A percentile compares a stretch with the other conserved stretches of the same genome.
These are phyloP conservation scores for Phytophthora ohioensis DNA, from an alignment of 352 stramenopile species.

Conservation along the genomic window DNA sequence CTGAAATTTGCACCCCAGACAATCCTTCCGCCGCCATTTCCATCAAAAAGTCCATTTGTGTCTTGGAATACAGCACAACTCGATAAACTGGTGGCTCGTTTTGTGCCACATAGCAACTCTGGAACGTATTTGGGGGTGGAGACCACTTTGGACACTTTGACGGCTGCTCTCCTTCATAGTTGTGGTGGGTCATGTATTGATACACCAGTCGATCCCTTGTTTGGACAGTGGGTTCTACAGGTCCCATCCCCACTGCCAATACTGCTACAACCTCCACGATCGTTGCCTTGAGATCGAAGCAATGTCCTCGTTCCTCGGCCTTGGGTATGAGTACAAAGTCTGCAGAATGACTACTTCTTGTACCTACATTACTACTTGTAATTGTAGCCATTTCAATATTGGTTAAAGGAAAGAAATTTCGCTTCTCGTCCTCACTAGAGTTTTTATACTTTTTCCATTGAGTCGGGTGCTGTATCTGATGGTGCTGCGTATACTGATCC, in stretches of 20 bases:
- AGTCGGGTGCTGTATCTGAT: constrained; percentile 52
- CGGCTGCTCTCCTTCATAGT: constrained; percentile 16
- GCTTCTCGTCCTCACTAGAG: constrained; percentile 47
- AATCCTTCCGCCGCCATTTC: constrained; percentile 34
- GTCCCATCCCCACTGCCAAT: constrained; percentile 25
- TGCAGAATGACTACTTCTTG: neutral
- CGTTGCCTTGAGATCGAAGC: constrained; percentile 25
- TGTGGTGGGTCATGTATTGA: constrained; percentile 35
- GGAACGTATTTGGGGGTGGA: constrained; percentile 25
- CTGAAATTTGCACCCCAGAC: constrained; percentile 32
- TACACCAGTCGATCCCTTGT: constrained; percentile 30
- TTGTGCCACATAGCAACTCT: constrained; percentile 29
- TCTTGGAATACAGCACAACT: constrained; percentile 28
- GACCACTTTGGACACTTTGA: constrained; percentile 18
- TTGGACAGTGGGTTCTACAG: constrained; percentile 26
- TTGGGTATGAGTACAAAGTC: constrained; percentile 20
- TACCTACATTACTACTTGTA: neutral
- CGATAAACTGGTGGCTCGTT: constrained; percentile 33
- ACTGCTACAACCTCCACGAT: constrained; percentile 42
- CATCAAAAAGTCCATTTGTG: constrained; percentile 37
- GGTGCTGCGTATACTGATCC: constrained; percentile 72
- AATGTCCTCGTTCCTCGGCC: constrained; percentile 14
- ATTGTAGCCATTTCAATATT: neutral
- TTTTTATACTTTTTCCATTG: constrained; percentile 53
- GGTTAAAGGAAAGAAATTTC: constrained; percentile 46